A percentile compares a stretch with the other conserved stretches of the same genome.
phyloP scores from a whole-genome alignment of 2,329 filamentous ascomycete species.

The Setomelanomma holmii region DNA sequence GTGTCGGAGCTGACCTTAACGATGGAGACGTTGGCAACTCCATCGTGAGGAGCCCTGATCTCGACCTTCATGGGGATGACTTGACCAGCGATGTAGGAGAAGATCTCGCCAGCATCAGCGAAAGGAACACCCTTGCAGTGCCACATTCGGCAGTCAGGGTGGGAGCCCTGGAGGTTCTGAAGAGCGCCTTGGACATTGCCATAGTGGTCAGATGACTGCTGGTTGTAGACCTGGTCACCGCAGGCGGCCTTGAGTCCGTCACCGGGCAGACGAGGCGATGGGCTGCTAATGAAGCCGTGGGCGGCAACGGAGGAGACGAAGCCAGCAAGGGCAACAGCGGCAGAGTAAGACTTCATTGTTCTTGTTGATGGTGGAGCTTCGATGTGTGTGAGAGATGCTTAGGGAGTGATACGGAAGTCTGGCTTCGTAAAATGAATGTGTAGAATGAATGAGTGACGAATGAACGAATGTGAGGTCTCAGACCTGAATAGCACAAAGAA shows the following conservation, averaged over 20 bases:
- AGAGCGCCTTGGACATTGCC: slow-evolving; percentile 65
- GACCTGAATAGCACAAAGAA: slow-evolving; percentile 40
- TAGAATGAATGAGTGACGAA: slow-evolving; percentile 39
- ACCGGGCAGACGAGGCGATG: slow-evolving; percentile 59
- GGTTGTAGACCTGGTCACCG: slow-evolving; percentile 62
- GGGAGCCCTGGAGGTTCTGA: slow-evolving; percentile 53
- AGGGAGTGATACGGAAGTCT: slow-evolving; percentile 39
- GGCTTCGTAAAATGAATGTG: slow-evolving; percentile 40
- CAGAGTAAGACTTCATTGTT: slow-evolving; percentile 54
- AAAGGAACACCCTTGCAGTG: slow-evolving; percentile 67
- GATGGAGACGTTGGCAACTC: slow-evolving; percentile 65
- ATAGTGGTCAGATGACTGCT: slow-evolving; percentile 61
- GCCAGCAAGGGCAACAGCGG: slow-evolving; percentile 52
- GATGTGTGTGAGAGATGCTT: slow-evolving; percentile 12
- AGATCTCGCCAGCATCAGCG: slow-evolving; percentile 59
- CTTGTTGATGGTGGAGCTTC: slow-evolving; percentile 18
- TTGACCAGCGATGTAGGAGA: slow-evolving; percentile 60
- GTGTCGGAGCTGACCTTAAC: slow-evolving; percentile 61
- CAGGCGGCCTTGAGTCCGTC: slow-evolving; percentile 60
- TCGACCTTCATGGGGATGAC: slow-evolving; percentile 55
- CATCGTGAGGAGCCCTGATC: slow-evolving; percentile 62
- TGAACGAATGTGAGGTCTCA: slow-evolving; percentile 50
- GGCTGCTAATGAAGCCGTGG: slow-evolving; percentile 62
- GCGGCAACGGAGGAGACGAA: slow-evolving; percentile 57
- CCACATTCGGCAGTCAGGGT: slow-evolving; percentile 62